These are phyloP conservation scores for Saccharum officinarum DNA, from an alignment of 176 grass and related monocot genomes.

Conservation along the genomic window DNA sequence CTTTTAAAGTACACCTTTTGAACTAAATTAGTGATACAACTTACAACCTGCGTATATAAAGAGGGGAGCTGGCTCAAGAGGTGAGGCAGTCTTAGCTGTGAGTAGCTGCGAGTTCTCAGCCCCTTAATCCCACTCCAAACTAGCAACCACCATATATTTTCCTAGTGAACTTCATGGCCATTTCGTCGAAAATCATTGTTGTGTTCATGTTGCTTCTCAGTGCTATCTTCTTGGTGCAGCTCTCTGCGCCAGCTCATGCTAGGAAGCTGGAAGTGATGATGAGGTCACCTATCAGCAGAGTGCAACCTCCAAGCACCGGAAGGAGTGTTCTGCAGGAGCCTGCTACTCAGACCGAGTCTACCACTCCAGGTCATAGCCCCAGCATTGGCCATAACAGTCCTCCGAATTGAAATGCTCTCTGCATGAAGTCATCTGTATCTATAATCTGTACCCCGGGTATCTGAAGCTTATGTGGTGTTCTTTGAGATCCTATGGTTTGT, in stretches of 20 bases:
- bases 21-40: conserved; percentile 37
- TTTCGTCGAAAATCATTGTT: not conserved
- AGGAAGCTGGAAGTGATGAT: conserved; percentile 33
- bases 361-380: conserved; percentile 55
- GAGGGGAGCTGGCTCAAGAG: conserved; percentile 35
- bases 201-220: conserved; percentile 37
- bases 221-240: conserved; percentile 44
- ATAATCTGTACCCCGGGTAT: not conserved
- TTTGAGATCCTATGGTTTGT: conserved; percentile 15
- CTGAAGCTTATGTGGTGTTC: conserved; percentile 20
- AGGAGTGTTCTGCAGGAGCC: conserved; percentile 9
- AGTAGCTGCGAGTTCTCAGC: conserved; percentile 4
- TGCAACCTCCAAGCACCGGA: not conserved
- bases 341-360: conserved; percentile 2
- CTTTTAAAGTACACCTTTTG: conserved; percentile 43
- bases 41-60: conserved; percentile 51
- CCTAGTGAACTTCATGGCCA: conserved; percentile 39
- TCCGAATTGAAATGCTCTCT: conserved; percentile 26
- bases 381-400: conserved; percentile 55
- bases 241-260: conserved; percentile 40
- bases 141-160: not conserved
- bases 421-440: not conserved
- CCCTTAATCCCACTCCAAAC: conserved; percentile 20
- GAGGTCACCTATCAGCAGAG: conserved; percentile 10
- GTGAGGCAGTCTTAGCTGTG: conserved; percentile 16